These are phyloP conservation scores for Salix brachista DNA, from an alignment of 345 rosid species.

Conservation along the genomic window DNA sequence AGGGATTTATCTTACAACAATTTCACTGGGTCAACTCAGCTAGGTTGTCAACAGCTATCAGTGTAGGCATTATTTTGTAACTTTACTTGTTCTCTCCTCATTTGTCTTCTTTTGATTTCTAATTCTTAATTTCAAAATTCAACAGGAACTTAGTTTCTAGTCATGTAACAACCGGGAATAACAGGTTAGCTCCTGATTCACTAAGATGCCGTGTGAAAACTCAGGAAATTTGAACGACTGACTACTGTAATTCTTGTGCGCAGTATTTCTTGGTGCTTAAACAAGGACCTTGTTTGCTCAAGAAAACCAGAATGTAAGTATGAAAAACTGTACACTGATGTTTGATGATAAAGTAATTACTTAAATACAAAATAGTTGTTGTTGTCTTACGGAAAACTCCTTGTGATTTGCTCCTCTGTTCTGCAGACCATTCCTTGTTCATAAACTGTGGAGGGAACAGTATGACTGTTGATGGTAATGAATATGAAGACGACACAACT, in stretches of 20 bases:
- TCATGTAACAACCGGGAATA: slow-evolving; percentile 32
- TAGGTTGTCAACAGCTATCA: slow-evolving; percentile 35
- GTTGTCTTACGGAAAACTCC: not conserved
- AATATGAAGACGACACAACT: slow-evolving; percentile 48
- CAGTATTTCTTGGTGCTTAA: slow-evolving; percentile 49
- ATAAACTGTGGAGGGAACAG: slow-evolving; percentile 70
- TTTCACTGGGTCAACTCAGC: slow-evolving; percentile 41
- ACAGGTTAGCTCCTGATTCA: slow-evolving; percentile 47
- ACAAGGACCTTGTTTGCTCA: slow-evolving; percentile 60
- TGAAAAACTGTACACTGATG: not conserved
- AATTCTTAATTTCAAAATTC: not conserved
- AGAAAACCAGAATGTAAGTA: slow-evolving; percentile 43
- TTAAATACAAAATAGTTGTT: not conserved
- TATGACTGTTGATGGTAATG: slow-evolving; percentile 17
- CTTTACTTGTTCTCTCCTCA: not conserved
- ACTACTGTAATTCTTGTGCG: not conserved
- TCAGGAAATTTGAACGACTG: not conserved
- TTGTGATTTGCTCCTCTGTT: not conserved
- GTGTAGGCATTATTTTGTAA: slow-evolving; percentile 42
- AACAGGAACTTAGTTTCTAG: slow-evolving; percentile 72
- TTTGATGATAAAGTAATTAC: not conserved
- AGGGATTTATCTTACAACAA: slow-evolving; percentile 92
- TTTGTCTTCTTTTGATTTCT: slow-evolving; percentile 5
- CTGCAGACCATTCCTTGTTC: slow-evolving; percentile 60
- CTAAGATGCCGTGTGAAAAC: not conserved